Evolutionary conservation across 108 stramenopile genomes (phyloP).

Genomic region (Pseudonitzschia multiseries): DNA sequence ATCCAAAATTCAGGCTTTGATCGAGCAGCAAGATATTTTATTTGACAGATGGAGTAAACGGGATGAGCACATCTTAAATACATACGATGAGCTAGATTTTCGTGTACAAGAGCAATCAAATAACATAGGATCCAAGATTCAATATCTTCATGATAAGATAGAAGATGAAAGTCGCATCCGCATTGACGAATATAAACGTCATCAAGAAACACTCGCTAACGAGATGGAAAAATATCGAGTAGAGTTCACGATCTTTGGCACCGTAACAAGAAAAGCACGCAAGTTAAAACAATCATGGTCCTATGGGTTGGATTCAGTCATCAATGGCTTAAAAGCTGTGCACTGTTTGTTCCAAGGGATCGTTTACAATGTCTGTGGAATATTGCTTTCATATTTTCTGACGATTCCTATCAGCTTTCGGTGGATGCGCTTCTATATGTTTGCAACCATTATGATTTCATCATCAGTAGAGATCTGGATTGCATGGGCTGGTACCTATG

Average conservation of each 20-base stretch:
- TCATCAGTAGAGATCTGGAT: neutral
- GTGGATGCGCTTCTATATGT: slow-evolving; percentile 5
- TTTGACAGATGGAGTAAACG: slow-evolving; percentile 22
- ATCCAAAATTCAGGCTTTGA: slow-evolving; percentile 13
- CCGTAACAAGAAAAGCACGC: neutral
- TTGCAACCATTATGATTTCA: neutral
- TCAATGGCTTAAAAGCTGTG: neutral
- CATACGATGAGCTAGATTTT: neutral
- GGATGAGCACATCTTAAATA: slow-evolving; percentile 5
- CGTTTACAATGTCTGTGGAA: neutral
- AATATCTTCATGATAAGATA: neutral
- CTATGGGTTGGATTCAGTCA: neutral
- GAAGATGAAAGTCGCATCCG: neutral
- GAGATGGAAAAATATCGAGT: slow-evolving; percentile 1
- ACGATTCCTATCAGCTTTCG: slow-evolving; percentile 3
- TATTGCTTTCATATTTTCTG: neutral
- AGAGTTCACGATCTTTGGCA: slow-evolving; percentile 4
- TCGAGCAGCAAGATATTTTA: slow-evolving; percentile 21
- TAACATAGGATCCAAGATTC: neutral
- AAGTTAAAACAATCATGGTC: neutral
- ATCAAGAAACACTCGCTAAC: neutral
- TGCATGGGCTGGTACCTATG: neutral
- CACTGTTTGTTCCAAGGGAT: slow-evolving; percentile 6
- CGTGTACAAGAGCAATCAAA: slow-evolving; percentile 2
- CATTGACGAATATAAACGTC: neutral